These are phyloP conservation scores for Myxozyma vanderwaltii DNA, from an alignment of 805 yeast genomes.

Conservation along the genomic window DNA sequence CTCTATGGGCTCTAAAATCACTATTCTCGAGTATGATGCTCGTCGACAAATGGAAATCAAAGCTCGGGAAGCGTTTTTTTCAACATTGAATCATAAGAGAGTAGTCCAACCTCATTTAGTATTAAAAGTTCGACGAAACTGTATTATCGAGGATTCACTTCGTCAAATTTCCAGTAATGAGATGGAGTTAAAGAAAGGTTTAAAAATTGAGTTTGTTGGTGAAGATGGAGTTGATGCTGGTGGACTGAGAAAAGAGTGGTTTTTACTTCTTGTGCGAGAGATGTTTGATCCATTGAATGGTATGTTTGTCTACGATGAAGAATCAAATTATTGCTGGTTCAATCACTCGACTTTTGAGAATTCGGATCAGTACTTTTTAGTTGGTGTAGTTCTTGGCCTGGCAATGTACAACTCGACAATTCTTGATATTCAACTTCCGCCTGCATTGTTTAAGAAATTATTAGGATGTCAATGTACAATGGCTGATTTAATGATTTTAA, in stretches of 20 bases:
- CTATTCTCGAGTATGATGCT: constrained; percentile 80
- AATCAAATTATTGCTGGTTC: constrained; percentile 79
- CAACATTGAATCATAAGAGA: constrained; percentile 63
- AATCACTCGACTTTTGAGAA: constrained; percentile 37
- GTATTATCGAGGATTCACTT: constrained; percentile 74
- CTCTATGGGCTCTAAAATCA: constrained; percentile 78
- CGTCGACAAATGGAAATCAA: constrained; percentile 77
- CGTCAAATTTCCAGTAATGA: constrained; percentile 44
- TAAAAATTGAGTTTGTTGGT: constrained; percentile 75
- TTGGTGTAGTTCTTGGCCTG: constrained; percentile 85
- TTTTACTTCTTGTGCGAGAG: constrained; percentile 67
- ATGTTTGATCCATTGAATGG: constrained; percentile 70
- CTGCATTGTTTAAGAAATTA: constrained; percentile 73
- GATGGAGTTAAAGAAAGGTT: constrained; percentile 71
- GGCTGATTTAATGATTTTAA: constrained; percentile 66
- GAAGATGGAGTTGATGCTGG: constrained; percentile 98
- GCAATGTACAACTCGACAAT: constrained; percentile 91
- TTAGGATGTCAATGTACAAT: constrained; percentile 57
- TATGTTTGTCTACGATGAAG: constrained; percentile 65
- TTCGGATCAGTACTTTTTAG: constrained; percentile 51
- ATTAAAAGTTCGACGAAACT: constrained; percentile 66
- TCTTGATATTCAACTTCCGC: constrained; percentile 76
- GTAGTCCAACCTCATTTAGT: constrained; percentile 69
- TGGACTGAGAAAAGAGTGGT: constrained; percentile 94
- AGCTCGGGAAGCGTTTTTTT: constrained; percentile 86